These are phyloP conservation scores for Lumnitzera littorea DNA, from an alignment of 345 rosid genomes.

Conservation along the genomic window DNA sequence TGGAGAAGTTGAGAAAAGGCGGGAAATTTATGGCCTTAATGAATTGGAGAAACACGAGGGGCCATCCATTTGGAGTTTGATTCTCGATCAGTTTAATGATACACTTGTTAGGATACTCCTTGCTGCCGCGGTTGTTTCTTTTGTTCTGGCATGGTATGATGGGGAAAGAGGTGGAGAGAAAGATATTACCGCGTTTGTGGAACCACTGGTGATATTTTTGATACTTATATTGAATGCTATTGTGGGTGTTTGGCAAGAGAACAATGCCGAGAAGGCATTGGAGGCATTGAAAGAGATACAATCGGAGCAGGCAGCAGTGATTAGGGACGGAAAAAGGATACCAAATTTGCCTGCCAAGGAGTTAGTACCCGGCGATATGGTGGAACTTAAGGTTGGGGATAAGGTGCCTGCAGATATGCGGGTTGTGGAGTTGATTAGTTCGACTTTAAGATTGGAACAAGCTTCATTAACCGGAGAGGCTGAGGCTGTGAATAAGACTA, in stretches of 20 bases:
- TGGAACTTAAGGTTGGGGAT: constrained; percentile 63
- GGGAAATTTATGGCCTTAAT: constrained; percentile 38
- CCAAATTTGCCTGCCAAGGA: constrained; percentile 39
- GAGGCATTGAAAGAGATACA: constrained; percentile 68
- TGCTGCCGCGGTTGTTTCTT: constrained; percentile 49
- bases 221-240: constrained; percentile 57
- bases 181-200: constrained; percentile 66
- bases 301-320: constrained; percentile 52
- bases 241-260: constrained; percentile 72
- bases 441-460: constrained; percentile 55
- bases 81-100: constrained; percentile 59
- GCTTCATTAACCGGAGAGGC: constrained; percentile 73
- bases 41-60: constrained; percentile 58
- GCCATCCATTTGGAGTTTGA: constrained; percentile 37
- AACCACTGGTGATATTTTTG: constrained; percentile 64
- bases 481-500: constrained; percentile 55
- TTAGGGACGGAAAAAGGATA: constrained; percentile 39
- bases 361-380: constrained; percentile 60
- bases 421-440: constrained; percentile 45
- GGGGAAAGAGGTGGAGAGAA: constrained; percentile 49
- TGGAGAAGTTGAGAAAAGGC: constrained; percentile 31
- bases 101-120: constrained; percentile 53
- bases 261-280: constrained; percentile 63
- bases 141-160: constrained; percentile 55
- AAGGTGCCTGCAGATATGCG: constrained; percentile 75